phyloP scores from a whole-genome alignment of 257 asterid species.

The Salvia miltiorrhiza region DNA sequence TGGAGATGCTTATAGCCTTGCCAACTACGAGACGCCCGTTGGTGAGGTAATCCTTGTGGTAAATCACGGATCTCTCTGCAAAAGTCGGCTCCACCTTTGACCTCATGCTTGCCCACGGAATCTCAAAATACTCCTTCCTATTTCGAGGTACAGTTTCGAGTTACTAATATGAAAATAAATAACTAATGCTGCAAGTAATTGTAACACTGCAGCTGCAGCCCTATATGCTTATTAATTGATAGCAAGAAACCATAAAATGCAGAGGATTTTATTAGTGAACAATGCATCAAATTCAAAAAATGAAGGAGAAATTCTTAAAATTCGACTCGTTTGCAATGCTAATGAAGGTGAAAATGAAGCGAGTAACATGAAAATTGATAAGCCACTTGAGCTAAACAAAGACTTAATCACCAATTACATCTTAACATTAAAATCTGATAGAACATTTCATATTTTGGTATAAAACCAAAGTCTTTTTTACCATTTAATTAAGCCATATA shows the following conservation, averaged over 20 bases:
- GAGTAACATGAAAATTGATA: not conserved
- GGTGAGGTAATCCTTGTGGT: slow-evolving; percentile 77
- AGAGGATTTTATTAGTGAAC: not conserved
- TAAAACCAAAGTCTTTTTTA: not conserved
- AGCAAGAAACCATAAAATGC: not conserved
- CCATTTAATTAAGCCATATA: not conserved
- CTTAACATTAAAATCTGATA: not conserved
- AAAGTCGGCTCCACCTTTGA: slow-evolving; percentile 75
- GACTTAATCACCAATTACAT: not conserved
- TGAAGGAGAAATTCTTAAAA: not conserved
- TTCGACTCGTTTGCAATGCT: not conserved
- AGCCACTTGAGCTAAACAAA: not conserved
- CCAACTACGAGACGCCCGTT: slow-evolving; percentile 66
- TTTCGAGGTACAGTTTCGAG: not conserved
- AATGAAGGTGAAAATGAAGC: not conserved
- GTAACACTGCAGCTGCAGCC: not conserved
- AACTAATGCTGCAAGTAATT: not conserved
- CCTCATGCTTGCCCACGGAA: slow-evolving; percentile 87
- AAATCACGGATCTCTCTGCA: slow-evolving; percentile 62
- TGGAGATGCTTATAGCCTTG: slow-evolving; percentile 51
- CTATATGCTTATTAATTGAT: not conserved
- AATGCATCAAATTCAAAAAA: not conserved
- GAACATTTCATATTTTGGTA: not conserved
- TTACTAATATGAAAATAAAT: not conserved
- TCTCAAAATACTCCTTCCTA: slow-evolving; percentile 90